phyloP scores from a whole-genome alignment of 495 filamentous ascomycete genomes.

The Xylaria bambusicola region DNA sequence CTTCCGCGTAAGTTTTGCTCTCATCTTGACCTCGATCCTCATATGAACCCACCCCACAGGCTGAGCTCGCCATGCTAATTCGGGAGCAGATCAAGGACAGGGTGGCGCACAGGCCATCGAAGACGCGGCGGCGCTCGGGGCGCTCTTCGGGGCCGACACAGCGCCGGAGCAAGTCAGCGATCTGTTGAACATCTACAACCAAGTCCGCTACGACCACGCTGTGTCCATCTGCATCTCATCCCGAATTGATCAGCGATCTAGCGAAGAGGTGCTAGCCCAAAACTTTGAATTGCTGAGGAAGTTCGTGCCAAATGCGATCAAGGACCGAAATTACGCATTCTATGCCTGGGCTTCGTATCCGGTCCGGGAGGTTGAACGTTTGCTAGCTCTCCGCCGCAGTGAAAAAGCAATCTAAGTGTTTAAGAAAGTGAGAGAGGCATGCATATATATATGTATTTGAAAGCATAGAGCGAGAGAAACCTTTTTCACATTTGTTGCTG shows the following conservation, averaged over 20 bases:
- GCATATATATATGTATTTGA: too few species aligned
- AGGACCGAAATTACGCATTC: neutral
- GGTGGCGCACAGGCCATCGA: conserved; percentile 51
- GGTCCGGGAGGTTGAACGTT: neutral
- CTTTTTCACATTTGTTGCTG: too few species aligned
- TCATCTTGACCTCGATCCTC: neutral
- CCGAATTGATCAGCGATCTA: neutral
- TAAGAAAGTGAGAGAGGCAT: too few species aligned
- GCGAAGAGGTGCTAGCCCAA: neutral
- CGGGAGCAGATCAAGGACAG: conserved; percentile 45
- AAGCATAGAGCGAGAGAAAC: too few species aligned
- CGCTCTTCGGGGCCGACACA: conserved; percentile 30
- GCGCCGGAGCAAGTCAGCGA: conserved; percentile 36
- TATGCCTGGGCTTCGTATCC: neutral
- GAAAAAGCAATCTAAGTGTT: neutral
- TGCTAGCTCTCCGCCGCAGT: neutral
- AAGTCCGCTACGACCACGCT: conserved; percentile 33
- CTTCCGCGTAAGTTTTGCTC: conserved; percentile 36
- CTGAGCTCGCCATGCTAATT: too few species aligned
- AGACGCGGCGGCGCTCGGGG: conserved; percentile 45
- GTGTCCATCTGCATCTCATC: neutral
- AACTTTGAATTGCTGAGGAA: neutral
- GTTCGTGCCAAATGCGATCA: conserved; percentile 1
- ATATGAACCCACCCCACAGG: too few species aligned
- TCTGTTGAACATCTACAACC: conserved; percentile 55